Conservation (phyloP, 805 yeast genomes). For the Saccharomyces eubayanus region DNA sequence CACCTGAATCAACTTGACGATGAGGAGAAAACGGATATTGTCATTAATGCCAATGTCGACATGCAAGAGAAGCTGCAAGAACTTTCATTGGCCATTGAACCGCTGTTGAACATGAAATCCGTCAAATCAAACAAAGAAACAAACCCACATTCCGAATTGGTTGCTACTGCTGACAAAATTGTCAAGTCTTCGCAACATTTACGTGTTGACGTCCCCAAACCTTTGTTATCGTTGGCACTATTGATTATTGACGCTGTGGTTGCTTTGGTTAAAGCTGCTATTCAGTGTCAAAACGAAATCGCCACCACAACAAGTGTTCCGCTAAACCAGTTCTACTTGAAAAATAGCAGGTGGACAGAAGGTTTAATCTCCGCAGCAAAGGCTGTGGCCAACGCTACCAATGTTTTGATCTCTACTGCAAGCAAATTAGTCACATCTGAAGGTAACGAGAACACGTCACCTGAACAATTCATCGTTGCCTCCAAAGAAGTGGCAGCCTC, state of each 20-base stretch:
- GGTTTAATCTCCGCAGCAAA: conserved; percentile 86
- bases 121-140: conserved; percentile 38
- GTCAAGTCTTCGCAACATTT: conserved; percentile 56
- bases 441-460: conserved; percentile 37
- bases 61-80: conserved; percentile 65
- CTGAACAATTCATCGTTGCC: conserved; percentile 80
- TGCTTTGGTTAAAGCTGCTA: conserved; percentile 61
- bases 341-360: conserved; percentile 88
- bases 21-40: conserved; percentile 59
- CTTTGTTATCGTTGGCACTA: conserved; percentile 68
- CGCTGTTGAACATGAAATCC: conserved; percentile 24
- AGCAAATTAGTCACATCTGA: conserved; percentile 63
- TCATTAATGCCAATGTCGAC: conserved; percentile 64
- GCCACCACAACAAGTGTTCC: conserved; percentile 41
- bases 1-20: conserved; percentile 45
- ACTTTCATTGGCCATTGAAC: conserved; percentile 48
- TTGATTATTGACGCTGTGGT: conserved; percentile 75
- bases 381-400: conserved; percentile 77
- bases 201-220: conserved; percentile 62
- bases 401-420: conserved; percentile 73
- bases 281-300: conserved; percentile 75
- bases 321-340: conserved; percentile 58
- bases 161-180: conserved; percentile 62
- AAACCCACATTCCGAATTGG: conserved; percentile 65
- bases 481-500: conserved; percentile 89